Conservation (phyloP, 805 yeast genomes). For the Candida corydali region DNA sequence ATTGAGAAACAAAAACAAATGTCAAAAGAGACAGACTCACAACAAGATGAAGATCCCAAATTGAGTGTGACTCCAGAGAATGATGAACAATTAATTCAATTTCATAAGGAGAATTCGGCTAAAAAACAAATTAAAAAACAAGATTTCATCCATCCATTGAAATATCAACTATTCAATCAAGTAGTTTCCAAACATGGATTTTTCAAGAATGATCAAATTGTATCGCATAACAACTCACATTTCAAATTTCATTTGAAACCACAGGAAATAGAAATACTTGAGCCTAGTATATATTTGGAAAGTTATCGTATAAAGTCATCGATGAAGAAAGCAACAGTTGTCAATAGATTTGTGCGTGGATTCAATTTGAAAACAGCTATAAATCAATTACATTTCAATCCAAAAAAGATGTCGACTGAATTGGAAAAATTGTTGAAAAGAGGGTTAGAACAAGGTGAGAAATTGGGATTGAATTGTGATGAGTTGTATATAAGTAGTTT, state of each 20-base stretch:
- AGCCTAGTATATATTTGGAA: conserved; percentile 81
- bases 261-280: conserved; percentile 72
- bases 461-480: conserved; percentile 54
- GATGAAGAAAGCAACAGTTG: conserved; percentile 79
- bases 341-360: conserved; percentile 71
- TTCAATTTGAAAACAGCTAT: conserved; percentile 74
- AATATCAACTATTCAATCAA: conserved; percentile 55
- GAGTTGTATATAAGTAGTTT: conserved; percentile 70
- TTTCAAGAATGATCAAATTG: conserved; percentile 58
- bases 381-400: conserved; percentile 86
- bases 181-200: conserved; percentile 63
- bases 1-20: conserved; percentile 4
- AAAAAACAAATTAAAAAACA: conserved; percentile 46
- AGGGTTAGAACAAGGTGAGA: conserved; percentile 67
- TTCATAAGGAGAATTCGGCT: conserved; percentile 36
- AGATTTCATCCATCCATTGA: conserved; percentile 66
- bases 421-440: conserved; percentile 69
- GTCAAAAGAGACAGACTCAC: background rate
- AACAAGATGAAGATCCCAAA: background rate
- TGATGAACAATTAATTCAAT: conserved; percentile 44
- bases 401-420: conserved; percentile 75
- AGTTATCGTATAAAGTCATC: conserved; percentile 84
- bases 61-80: conserved; percentile 23
- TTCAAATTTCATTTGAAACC: conserved; percentile 56
- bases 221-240: conserved; percentile 39